Percentiles rank a stretch among this genome's conserved stretches.
phyloP scores from a whole-genome alignment of 2,329 filamentous ascomycete genomes.

The Penicillium decumbens region DNA sequence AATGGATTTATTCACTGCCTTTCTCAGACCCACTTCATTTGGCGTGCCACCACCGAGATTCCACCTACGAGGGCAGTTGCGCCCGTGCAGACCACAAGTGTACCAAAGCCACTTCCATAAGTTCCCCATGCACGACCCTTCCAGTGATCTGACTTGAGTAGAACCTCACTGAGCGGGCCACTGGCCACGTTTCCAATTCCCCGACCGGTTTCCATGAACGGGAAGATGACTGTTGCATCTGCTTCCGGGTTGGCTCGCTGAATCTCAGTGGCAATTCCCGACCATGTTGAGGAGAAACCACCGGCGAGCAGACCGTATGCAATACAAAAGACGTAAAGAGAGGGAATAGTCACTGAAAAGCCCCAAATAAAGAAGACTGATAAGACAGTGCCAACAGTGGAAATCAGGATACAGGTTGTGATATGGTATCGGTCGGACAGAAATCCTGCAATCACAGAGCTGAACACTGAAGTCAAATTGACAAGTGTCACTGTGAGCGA shows the following conservation, averaged over 20 bases:
- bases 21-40: slow-evolving; percentile 13
- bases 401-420: slow-evolving; percentile 19
- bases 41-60: slow-evolving; percentile 12
- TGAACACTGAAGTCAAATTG: slow-evolving; percentile 32
- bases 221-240: slow-evolving; percentile 20
- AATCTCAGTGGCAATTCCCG: slow-evolving; percentile 18
- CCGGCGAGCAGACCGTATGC: slow-evolving; percentile 19
- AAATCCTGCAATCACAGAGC: slow-evolving; percentile 35
- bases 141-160: slow-evolving; percentile 16
- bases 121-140: slow-evolving; percentile 9
- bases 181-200: slow-evolving; percentile 22
- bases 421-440: slow-evolving; percentile 21
- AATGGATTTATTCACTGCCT: neutral
- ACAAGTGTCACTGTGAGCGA: slow-evolving; percentile 26
- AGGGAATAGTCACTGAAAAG: slow-evolving; percentile 11
- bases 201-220: slow-evolving; percentile 21
- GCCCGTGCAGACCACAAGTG: slow-evolving; percentile 20
- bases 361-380: slow-evolving; percentile 22
- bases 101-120: slow-evolving; percentile 21
- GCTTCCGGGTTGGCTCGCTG: slow-evolving; percentile 14
- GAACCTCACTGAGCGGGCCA: slow-evolving; percentile 19
- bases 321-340: slow-evolving; percentile 19
- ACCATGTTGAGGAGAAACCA: slow-evolving; percentile 22
- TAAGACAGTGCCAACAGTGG: slow-evolving; percentile 18
- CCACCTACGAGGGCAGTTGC: slow-evolving; percentile 18